These are phyloP conservation scores for Capsicum pubescens DNA, from an alignment of 257 asterid genomes.

Conservation along the genomic window DNA sequence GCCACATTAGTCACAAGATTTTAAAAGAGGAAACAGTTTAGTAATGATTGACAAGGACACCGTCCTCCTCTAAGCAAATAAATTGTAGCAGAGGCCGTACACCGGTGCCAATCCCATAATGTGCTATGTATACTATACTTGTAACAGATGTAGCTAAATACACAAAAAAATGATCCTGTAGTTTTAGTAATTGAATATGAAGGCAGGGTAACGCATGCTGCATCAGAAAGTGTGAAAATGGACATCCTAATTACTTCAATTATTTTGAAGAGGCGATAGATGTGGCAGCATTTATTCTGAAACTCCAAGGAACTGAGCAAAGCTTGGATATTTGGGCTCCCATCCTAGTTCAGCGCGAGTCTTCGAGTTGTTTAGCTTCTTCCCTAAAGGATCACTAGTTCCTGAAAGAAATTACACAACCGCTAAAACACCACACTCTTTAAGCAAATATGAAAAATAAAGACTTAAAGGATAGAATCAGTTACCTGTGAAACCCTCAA, in stretches of 20 bases:
- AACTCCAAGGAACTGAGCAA: conserved; percentile 76
- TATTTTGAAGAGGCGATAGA: background rate
- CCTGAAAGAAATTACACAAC: conserved; percentile 50
- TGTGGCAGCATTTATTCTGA: conserved; percentile 31
- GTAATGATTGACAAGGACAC: background rate
- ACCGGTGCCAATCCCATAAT: background rate
- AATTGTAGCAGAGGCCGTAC: background rate
- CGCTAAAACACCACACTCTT: background rate
- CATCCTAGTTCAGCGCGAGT: conserved; percentile 77
- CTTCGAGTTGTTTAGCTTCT: conserved; percentile 81
- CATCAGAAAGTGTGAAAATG: background rate
- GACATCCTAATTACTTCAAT: background rate
- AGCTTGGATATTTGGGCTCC: conserved; percentile 90
- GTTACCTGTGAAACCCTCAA: conserved; percentile 77
- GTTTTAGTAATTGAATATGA: background rate
- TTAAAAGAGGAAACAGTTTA: background rate
- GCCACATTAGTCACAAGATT: background rate
- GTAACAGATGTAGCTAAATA: background rate
- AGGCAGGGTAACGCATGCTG: background rate
- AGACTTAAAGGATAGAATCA: conserved; percentile 9
- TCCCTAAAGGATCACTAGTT: conserved; percentile 78
- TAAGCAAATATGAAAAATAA: background rate
- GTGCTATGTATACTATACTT: background rate
- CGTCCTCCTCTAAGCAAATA: background rate
- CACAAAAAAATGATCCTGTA: background rate